These are phyloP conservation scores for Glycine latifolia DNA, from an alignment of 306 rosid genomes.

Conservation along the genomic window DNA sequence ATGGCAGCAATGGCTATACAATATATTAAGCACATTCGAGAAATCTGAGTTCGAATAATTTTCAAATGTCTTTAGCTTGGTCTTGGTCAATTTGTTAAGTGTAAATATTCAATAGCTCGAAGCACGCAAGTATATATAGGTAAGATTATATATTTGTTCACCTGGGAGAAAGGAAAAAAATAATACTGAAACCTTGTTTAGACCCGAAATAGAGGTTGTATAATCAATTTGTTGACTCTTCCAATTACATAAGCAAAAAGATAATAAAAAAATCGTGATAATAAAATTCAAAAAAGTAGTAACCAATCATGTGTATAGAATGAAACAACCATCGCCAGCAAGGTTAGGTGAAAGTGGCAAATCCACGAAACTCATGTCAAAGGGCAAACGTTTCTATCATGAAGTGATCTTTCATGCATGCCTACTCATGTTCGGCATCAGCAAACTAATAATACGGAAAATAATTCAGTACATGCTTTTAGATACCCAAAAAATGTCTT, in stretches of 20 bases:
- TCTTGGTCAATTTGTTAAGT: background rate
- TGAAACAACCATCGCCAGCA: conserved; percentile 6
- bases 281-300: background rate
- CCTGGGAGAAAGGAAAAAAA: too few relatives aligned
- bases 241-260: too few relatives aligned
- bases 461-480: background rate
- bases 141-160: background rate
- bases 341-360: conserved; percentile 31
- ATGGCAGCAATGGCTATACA: too few relatives aligned
- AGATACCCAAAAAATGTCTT: background rate
- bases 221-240: too few relatives aligned
- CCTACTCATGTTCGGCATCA: background rate
- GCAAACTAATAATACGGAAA: background rate
- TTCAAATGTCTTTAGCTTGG: background rate
- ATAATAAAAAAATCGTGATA: too few relatives aligned
- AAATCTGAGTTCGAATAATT: too few relatives aligned
- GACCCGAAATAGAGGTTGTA: too few relatives aligned
- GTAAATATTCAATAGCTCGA: background rate
- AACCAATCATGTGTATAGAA: background rate
- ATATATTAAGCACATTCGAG: too few relatives aligned
- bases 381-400: background rate
- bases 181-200: background rate
- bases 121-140: too few relatives aligned
- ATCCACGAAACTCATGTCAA: conserved; percentile 5
- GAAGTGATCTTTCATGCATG: background rate